Evolutionary conservation across 116 monocot genomes (phyloP), one percentile per base, ranked within the genome.

Genomic region (Phalaenopsis hybrid): DNA sequence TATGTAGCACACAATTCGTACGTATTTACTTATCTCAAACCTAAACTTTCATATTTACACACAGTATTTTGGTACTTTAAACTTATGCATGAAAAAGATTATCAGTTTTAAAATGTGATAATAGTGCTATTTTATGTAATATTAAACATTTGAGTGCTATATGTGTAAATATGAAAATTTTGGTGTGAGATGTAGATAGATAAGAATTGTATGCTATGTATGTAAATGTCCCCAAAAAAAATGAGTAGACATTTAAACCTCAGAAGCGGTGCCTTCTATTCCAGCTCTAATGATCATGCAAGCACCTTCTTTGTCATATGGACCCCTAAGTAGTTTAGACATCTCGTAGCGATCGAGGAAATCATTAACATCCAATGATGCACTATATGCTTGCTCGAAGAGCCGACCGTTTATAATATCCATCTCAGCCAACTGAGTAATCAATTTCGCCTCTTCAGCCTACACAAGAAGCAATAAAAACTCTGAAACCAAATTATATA

Each of bases 401-500:
- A 95, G 85, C 73, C 86, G 81, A 89, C 87, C 77, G 48, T 91
- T 95, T 82, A 95, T 85, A 45, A 87, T 63, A 82, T 95, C 91
- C 86, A 80, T 92, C 63, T 92, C 92, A 68, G 88, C 89, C 61
- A 95, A 82, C 48, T 95, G 83, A 48, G 85, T 84, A n/a, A 95
- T 92, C 77, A 95, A 79, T 76, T 89, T 88, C 75, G 92, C 95
- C 84, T 95, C 95, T 88, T 95, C 95, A 83, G 87, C 91, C 95
- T 95, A 88, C 21, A 85, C 8, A 16, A 1, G 75, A 28, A 23
- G 23, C 65, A 65, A 34, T 31, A 31, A 41, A 41, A 15, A 34
- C 41, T 12, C 4, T 37, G 37, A 72, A 72, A 13, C 23, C 72
- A 72, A 72, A 72, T 72, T 21, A 41, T 41, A 34, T 72, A 13